A percentile compares a stretch with the other conserved stretches of the same genome.
These are phyloP conservation scores for Cercospora sesami DNA, from an alignment of 2,329 filamentous ascomycete genomes.

Conservation along the genomic window DNA sequence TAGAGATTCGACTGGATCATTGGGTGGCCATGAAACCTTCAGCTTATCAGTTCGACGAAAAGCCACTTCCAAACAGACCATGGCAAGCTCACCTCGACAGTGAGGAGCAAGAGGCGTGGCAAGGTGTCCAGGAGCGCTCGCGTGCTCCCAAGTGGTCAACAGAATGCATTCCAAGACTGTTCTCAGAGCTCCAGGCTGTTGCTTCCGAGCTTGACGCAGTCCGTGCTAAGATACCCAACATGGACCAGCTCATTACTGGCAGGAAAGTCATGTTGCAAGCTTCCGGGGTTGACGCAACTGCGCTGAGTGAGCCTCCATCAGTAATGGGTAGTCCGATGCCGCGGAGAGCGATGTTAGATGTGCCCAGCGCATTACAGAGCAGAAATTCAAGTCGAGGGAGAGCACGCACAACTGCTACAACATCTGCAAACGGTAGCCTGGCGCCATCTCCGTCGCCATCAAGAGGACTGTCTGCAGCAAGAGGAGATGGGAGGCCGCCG, in stretches of 20 bases:
- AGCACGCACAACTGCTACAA: slow-evolving; percentile 23
- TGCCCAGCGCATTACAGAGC: slow-evolving; percentile 17
- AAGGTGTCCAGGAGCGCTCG: slow-evolving; percentile 36
- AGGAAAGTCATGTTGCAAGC: slow-evolving; percentile 53
- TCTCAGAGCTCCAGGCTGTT: slow-evolving; percentile 46
- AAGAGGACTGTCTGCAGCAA: slow-evolving; percentile 19
- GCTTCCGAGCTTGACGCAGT: slow-evolving; percentile 46
- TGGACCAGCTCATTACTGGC: slow-evolving; percentile 51
- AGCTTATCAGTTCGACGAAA: slow-evolving; percentile 32
- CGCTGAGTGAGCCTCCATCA: slow-evolving; percentile 28
- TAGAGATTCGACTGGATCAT: slow-evolving; percentile 81
- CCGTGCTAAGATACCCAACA: slow-evolving; percentile 47
- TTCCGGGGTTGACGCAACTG: slow-evolving; percentile 43
- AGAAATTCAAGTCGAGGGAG: slow-evolving; percentile 28
- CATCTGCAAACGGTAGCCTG: slow-evolving; percentile 15
- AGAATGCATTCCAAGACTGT: slow-evolving; percentile 42
- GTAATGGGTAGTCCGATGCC: slow-evolving; percentile 24
- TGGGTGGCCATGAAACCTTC: slow-evolving; percentile 67
- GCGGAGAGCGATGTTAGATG: slow-evolving; percentile 19
- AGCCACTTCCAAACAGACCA: slow-evolving; percentile 42
- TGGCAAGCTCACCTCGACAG: slow-evolving; percentile 38
- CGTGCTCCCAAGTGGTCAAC: slow-evolving; percentile 41
- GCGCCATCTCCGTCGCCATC: slow-evolving; percentile 15
- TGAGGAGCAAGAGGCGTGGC: slow-evolving; percentile 37
- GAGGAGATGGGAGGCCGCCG: slow-evolving; percentile 1